phyloP scores from a whole-genome alignment of 1,284 basidiomycete species.

The Ceratobasidium sp. region DNA sequence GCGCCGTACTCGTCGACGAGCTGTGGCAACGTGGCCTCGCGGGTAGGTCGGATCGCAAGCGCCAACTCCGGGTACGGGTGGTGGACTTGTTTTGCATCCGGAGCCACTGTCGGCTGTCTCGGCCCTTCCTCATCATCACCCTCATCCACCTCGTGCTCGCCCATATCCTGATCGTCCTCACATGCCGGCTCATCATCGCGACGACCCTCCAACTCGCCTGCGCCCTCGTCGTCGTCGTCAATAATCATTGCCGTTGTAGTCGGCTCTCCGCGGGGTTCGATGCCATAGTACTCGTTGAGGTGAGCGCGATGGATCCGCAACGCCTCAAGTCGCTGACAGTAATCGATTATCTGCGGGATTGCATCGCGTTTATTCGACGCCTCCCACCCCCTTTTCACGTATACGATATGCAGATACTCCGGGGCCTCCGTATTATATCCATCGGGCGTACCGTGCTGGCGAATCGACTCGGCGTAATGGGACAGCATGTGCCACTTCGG shows the following conservation, averaged over 20 bases:
- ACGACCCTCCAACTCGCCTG: neutral
- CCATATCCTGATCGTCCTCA: neutral
- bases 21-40: too few species aligned
- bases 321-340: too few species aligned
- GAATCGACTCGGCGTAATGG: slow-evolving; percentile 37
- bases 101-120: neutral
- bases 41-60: too few species aligned
- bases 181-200: neutral
- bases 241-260: neutral
- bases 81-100: too few species aligned
- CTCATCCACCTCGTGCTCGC: neutral
- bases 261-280: neutral
- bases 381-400: slow-evolving; percentile 40
- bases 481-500: slow-evolving; percentile 40
- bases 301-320: too few species aligned
- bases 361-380: slow-evolving; percentile 40
- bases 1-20: too few species aligned
- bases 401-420: slow-evolving; percentile 44
- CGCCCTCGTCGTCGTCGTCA: neutral
- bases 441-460: slow-evolving; percentile 42
- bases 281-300: too few species aligned
- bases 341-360: slow-evolving; percentile 36
- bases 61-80: too few species aligned
- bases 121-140: neutral
- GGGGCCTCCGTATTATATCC: slow-evolving; percentile 45